Conservation (phyloP, 768 basidiomycete species). For the Macrolepiota dolichaula region DNA sequence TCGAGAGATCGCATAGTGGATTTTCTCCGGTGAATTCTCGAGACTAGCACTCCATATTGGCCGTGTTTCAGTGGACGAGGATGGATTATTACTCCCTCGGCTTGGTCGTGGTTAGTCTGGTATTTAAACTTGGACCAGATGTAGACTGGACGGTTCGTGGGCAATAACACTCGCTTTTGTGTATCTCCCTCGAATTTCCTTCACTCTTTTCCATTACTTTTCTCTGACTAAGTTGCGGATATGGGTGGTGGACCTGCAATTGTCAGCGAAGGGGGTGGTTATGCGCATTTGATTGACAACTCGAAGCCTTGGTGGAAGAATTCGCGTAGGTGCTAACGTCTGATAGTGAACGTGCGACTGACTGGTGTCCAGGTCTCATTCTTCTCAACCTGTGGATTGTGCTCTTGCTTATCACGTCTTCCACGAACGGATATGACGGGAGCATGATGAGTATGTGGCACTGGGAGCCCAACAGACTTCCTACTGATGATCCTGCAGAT, state of each 20-base stretch:
- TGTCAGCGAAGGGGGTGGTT: slow-evolving; percentile 26
- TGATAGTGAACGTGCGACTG: neutral
- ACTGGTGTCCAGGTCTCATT: slow-evolving; percentile 35
- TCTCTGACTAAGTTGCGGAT: neutral
- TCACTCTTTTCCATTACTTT: neutral
- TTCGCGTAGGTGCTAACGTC: slow-evolving; percentile 29
- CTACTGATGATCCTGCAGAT: slow-evolving; percentile 22
- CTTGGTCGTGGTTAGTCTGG: neutral
- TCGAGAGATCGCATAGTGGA: neutral
- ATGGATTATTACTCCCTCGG: neutral
- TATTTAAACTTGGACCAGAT: neutral
- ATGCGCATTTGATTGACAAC: slow-evolving; percentile 46
- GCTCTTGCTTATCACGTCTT: slow-evolving; percentile 59
- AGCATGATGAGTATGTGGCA: slow-evolving; percentile 53
- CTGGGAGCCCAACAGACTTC: neutral
- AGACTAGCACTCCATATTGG: neutral
- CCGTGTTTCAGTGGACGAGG: neutral
- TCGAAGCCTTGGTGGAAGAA: slow-evolving; percentile 60
- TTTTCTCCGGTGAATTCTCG: neutral
- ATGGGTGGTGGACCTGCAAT: slow-evolving; percentile 48
- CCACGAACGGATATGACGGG: slow-evolving; percentile 57
- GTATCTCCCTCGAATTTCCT: neutral
- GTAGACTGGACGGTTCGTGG: neutral
- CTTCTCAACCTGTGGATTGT: slow-evolving; percentile 53
- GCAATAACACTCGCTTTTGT: neutral